Evolutionary conservation across 495 filamentous ascomycete species (phyloP).

Genomic region (Neurospora tetraspora): DNA sequence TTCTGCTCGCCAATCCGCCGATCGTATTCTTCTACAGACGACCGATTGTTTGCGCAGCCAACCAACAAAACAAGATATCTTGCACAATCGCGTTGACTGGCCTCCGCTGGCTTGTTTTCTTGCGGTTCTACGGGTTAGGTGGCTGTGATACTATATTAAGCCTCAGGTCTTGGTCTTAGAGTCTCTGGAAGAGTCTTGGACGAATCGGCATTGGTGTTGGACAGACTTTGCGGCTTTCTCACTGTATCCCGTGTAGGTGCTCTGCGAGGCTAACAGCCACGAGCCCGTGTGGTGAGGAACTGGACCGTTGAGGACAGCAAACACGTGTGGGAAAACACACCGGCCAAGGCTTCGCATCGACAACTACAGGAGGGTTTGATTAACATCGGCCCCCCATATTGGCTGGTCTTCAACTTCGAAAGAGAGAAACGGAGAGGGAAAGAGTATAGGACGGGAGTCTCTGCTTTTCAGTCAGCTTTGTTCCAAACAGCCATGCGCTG

Average conservation of each 20-base stretch:
- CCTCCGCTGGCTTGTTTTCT: neutral
- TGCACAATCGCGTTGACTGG: neutral
- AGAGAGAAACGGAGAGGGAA: neutral
- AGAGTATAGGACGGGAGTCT: neutral
- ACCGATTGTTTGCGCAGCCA: neutral
- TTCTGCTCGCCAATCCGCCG: neutral
- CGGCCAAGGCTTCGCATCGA: neutral
- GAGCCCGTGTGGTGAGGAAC: neutral
- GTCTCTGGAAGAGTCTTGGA: neutral
- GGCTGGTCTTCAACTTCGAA: neutral
- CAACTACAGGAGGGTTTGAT: neutral
- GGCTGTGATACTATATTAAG: neutral
- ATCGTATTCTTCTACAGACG: neutral
- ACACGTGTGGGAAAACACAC: neutral
- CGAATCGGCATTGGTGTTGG: neutral
- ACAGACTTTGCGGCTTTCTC: neutral
- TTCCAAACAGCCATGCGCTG: conserved; percentile 16
- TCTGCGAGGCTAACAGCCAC: neutral
- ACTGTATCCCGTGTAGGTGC: neutral
- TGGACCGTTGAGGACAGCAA: neutral
- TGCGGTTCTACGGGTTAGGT: neutral
- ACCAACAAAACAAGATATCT: neutral
- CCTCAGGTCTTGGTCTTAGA: neutral
- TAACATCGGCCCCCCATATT: neutral
- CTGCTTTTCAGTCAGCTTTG: conserved; percentile 2